Base-by-base conservation (phyloP, 192 early-diverging fungal genomes). In the Lobosporangium transversale region DNA sequence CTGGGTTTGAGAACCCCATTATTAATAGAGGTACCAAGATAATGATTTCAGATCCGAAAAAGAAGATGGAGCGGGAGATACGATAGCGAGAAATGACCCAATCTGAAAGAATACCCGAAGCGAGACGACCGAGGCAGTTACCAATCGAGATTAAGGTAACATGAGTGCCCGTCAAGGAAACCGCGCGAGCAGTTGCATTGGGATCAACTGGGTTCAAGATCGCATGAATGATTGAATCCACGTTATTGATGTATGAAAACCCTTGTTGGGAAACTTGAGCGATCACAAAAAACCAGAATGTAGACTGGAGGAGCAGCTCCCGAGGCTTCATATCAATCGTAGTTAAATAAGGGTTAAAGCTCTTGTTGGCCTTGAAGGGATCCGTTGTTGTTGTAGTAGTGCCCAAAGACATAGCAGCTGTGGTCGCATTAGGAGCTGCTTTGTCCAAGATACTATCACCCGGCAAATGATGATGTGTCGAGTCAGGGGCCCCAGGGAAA, bases 261-360 rank as follows among this genome's bases (percentile, higher is more conserved):
- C 71, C 71, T 49, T 76, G 71, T 29, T 76, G 71, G 30, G 58
- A 65, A 23, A 76, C 58, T 42, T 76, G 71, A 29, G 71, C 71
- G 4, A 76, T 62, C 45, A 76, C 71, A 54, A 76, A 76, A 47
- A 76, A 76, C 71, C 71, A 76, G 53, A 76, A 76, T 0, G 71
- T 76, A 15, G 71, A 53, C 63, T 76, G 63, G 30, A 52, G 18
- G 5, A 76, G 44, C n/a, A 76, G 40, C 6, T 58, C 57, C 17
- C 51, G 40, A 21, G 71, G 71, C 53, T 67, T 76, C 71, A 76
- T 67, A 47, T 76, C 71, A 23, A 67, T 29, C 12, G 71, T 67
- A 11, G 64, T 62, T 44, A 76, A 24, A 47, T 76, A 76, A 12
- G 73, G 73, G 32, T 76, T 76, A 53, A 67, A 47, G 24, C 42